A percentile compares a stretch with the other conserved stretches of the same genome.
Conservation (phyloP, 2,329 filamentous ascomycete genomes). For the Fusarium continuum region DNA sequence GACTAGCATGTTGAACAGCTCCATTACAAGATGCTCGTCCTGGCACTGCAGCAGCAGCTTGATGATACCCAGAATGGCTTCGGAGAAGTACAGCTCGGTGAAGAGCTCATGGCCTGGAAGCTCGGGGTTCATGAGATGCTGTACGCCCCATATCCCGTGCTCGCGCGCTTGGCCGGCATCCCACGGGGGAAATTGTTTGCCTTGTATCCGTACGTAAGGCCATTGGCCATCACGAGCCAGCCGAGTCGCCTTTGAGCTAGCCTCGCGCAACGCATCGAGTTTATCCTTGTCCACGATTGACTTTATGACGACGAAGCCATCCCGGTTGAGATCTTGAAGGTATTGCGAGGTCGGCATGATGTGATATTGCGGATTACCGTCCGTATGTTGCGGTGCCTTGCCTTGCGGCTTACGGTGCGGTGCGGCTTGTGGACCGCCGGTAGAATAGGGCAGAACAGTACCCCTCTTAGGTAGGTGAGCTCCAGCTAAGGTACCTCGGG, state of each 20-base stretch:
- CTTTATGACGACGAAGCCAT: slow-evolving; percentile 81
- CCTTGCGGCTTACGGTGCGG: slow-evolving; percentile 8
- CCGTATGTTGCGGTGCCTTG: neutral
- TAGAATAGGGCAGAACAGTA: slow-evolving; percentile 27
- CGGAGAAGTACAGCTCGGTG: slow-evolving; percentile 75
- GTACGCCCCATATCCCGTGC: slow-evolving; percentile 86
- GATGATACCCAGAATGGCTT: slow-evolving; percentile 69
- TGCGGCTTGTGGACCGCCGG: slow-evolving; percentile 21
- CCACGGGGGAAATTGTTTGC: slow-evolving; percentile 94
- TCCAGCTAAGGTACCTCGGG: neutral
- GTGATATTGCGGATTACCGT: slow-evolving; percentile 14
- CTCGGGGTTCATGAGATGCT: slow-evolving; percentile 81
- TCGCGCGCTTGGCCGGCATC: slow-evolving; percentile 61
- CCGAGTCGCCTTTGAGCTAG: slow-evolving; percentile 64
- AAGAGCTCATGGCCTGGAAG: slow-evolving; percentile 71
- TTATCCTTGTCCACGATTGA: slow-evolving; percentile 66
- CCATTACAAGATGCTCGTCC: slow-evolving; percentile 79
- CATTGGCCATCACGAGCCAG: slow-evolving; percentile 76
- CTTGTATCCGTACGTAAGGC: slow-evolving; percentile 84
- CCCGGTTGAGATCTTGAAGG: slow-evolving; percentile 64
- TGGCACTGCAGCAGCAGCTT: slow-evolving; percentile 67
- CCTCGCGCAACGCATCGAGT: slow-evolving; percentile 67
- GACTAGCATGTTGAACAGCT: slow-evolving; percentile 87
- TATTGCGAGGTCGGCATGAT: slow-evolving; percentile 36
- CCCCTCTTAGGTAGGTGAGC: slow-evolving; percentile 18